Base-by-base conservation (phyloP, 2,329 filamentous ascomycete genomes). In the Corynespora cassiicola region DNA sequence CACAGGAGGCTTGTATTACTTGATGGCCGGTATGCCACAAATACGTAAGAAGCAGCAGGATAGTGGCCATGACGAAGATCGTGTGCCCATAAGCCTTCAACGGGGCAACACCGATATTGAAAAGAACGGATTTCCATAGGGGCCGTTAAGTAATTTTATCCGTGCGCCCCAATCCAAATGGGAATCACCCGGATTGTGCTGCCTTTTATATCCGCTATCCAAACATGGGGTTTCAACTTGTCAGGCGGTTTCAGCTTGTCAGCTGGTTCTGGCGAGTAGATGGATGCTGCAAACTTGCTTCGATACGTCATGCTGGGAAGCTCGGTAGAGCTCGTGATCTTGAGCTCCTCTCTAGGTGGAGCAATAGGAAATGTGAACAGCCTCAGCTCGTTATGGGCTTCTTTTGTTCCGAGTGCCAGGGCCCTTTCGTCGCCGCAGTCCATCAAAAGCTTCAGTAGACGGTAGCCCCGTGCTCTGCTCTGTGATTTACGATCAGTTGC, bases 401-500 rank as follows among this genome's bases (percentile, higher is more conserved):
- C 17, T 11, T 25, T 30, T 9, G 35, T 37, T 9, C 35, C 35
- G 17, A 37, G 31, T n/a, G 25, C 25, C 12, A 30, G 22, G 12
- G 24, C 15, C 12, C 24, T 17, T 12, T 31, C 23, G 10, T 37
- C 35, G 10, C 31, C 19, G 12, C 24, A 20, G 19, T 24, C 19
- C 10, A 31, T 4, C 6, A 37, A 27, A 16, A 37, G 24, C 11
- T 37, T 15, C 11, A 37, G 35, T 6, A 37, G 25, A 7, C 35
- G 35, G 18, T 31, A 37, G 20, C 35, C 35, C 31, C 22, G 18
- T n/a, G 35, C 35, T 12, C n/a, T 37, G 17, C 35, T 37, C 24
- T 37, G 35, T 6, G 26, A 7, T 18, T 23, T 28, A 6, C 35
- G 17, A 24, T 23, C 12, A 6, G 20, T n/a, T 8, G 22, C 19